Evolutionary conservation across 2,329 filamentous ascomycete genomes (phyloP).

Genomic region (Pseudogymnoascus sp.): DNA sequence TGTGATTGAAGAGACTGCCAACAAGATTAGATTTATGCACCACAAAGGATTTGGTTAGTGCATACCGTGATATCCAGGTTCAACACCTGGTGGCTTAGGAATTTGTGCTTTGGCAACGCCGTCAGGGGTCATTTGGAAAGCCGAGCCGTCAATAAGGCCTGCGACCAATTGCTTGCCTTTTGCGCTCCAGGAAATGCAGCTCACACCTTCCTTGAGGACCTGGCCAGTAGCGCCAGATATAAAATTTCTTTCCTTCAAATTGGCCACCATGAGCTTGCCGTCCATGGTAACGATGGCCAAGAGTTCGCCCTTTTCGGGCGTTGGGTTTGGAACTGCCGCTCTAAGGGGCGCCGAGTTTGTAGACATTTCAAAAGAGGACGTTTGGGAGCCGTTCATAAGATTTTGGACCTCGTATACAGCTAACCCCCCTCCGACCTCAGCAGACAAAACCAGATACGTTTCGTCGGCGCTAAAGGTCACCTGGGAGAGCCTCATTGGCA

Average conservation of each 20-base stretch:
- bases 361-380: constrained; percentile 64
- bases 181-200: constrained; percentile 82
- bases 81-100: constrained; percentile 63
- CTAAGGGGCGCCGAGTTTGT: constrained; percentile 70
- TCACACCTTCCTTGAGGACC: constrained; percentile 65
- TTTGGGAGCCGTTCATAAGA: constrained; percentile 56
- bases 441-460: constrained; percentile 71
- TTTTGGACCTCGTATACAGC: constrained; percentile 71
- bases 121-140: constrained; percentile 74
- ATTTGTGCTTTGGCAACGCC: constrained; percentile 71
- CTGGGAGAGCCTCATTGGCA: constrained; percentile 74
- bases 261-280: constrained; percentile 76
- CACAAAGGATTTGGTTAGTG: constrained; percentile 12
- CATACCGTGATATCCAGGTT: constrained; percentile 58
- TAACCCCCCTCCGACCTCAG: constrained; percentile 71
- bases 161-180: constrained; percentile 89
- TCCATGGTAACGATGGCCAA: constrained; percentile 73
- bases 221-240: constrained; percentile 51
- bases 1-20: constrained; percentile 63
- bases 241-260: constrained; percentile 60
- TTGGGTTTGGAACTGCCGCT: constrained; percentile 72
- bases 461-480: constrained; percentile 89
- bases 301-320: constrained; percentile 60
- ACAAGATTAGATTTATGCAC: not conserved
- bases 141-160: constrained; percentile 71